Evolutionary conservation across 2,329 filamentous ascomycete genomes (phyloP), one percentile per base, ranked within the genome.

Genomic region (Pleurostoma richardsiae): DNA sequence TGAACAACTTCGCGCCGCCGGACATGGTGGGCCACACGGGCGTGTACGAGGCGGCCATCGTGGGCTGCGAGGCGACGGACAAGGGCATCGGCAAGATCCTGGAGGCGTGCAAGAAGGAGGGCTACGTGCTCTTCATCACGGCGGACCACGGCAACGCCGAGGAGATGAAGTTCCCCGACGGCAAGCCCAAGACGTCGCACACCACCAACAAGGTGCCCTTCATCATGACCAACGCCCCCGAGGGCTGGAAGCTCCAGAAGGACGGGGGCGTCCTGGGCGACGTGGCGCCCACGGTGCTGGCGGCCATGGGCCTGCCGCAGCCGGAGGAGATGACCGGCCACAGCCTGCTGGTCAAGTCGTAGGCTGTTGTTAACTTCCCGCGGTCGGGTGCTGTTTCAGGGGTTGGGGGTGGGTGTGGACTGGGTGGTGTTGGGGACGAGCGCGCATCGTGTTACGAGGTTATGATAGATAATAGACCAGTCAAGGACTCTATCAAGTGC

Each of bases 21-120:
- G 94, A 99, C 73, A 99, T 99, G 94, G 94, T 99, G 55, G 94
- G 94, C 57, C 94, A 99, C 76, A 99, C 94, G 8, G 94, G 94
- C 64, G 90, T 96, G 50, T 97, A 97, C 72, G 86, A 97, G 59
- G 92, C 94, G 30, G 94, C 94, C 48, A 85, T 99, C 52, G 65
- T 94, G 61, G 94, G 85, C 59, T 86, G 86, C 57, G 77, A 84
- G 56, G 85, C 92, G 56, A 99, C 94, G 10, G 94, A 99, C 69
- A 88, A 87, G 74, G 92, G 88, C 46, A 99, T 99, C 60, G 90
- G 90, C 60, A 82, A 85, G 66, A 91, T 99, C 59, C 90, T 89
- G 62, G 91, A 97, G 61, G 85, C 84, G 43, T 97, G 92, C 80
- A 95, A 95, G 80, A 85, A 94, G 77, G 80, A 92, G 65, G 86